Evolutionary conservation across 495 filamentous ascomycete species (phyloP), one percentile per base, ranked within the genome.

Genomic region (Xylaria curta): DNA sequence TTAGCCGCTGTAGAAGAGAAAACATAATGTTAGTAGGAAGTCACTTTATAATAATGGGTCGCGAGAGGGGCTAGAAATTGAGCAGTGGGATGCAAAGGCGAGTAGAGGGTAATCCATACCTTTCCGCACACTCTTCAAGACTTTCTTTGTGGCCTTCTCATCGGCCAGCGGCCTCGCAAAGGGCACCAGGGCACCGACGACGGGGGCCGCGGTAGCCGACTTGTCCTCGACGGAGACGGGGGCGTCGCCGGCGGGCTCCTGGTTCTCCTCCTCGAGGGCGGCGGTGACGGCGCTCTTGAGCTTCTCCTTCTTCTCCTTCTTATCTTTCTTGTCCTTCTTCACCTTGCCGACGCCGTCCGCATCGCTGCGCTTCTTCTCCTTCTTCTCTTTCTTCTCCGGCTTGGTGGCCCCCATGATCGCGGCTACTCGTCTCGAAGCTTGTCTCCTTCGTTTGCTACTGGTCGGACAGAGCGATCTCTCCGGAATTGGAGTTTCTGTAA

Each of bases 101-200:
- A 7, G n/a, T 42, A 3, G 4, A 24, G 38, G 10, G 1, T 4
- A 0, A 7, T 7, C 81, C 87, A 63, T 87, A 97, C 96, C 93
- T 85, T 97, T 97, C 88, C 96, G 95, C 65, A 98, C 93, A 42
- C 89, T 89, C 87, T 97, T 97, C 77, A 95, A 84, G 47, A 97
- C 89, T 89, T 97, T 98, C 90, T 98, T 97, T 75, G 90, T 88
- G 31, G 87, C 82, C 88, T 97, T 97, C 77, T 97, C 94, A 76
- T 96, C 92, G 24, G 93, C 94, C 77, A 98, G 85, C 56, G 97
- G 96, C 73, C 90, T 86, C 70, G 96, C 97, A 79, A 98, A 99
- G n/a, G 94, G 94, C 58, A 98, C 95, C 62, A 97, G 81, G 31
- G 93, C 91, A 70, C 91, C 91, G 71, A 91, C 82, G 61, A 89